Percentiles rank a stretch among this genome's conserved stretches.
phyloP scores from a whole-genome alignment of 2,329 filamentous ascomycete species.

The Colletotrichum coccodes region DNA sequence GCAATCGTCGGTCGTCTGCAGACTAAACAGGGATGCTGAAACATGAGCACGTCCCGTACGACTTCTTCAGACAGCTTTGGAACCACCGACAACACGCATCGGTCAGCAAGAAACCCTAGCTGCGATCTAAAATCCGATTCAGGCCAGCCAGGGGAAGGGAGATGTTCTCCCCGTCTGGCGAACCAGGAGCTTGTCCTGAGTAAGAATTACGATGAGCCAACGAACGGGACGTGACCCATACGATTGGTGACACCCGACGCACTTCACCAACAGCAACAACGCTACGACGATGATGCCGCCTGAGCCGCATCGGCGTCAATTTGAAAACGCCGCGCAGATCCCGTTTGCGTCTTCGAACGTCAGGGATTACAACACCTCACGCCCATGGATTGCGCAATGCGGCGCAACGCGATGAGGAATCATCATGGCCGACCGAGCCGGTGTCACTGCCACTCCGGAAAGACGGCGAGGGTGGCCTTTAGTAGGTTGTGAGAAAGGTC shows the following conservation, averaged over 20 bases:
- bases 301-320: slow-evolving; percentile 15
- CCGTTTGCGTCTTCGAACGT: slow-evolving; percentile 5
- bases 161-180: not conserved
- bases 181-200: not conserved
- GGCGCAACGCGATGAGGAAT: not conserved
- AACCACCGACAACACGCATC: slow-evolving; percentile 21
- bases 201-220: not conserved
- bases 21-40: slow-evolving; percentile 21
- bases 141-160: not conserved
- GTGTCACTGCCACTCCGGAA: not conserved
- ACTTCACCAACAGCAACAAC: not conserved
- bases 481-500: not conserved
- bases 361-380: not conserved
- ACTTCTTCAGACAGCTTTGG: slow-evolving; percentile 34
- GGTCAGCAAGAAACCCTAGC: not conserved
- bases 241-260: not conserved
- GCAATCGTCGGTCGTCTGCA: not conserved
- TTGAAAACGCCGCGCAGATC: not conserved
- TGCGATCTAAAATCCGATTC: not conserved
- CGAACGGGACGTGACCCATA: not conserved
- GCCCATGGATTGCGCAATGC: slow-evolving; percentile 23
- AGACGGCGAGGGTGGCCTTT: not conserved
- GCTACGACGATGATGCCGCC: slow-evolving; percentile 9
- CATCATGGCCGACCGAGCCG: not conserved
- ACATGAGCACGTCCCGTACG: slow-evolving; percentile 7